Evolutionary conservation across 306 rosid species (phyloP).

Genomic region (Corylus americana): DNA sequence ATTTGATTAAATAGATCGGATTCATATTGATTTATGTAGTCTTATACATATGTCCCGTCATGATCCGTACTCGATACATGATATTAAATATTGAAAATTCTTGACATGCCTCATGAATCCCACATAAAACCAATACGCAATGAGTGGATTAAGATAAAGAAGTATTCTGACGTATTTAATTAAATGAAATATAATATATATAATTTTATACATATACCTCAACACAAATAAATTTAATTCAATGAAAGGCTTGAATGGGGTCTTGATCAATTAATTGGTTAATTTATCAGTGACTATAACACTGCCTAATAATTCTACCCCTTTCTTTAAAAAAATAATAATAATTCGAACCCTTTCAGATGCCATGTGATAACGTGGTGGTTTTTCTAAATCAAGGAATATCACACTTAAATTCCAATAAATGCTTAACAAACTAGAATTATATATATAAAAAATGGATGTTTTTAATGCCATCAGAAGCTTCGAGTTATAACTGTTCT

Average conservation of each 20-base stretch:
- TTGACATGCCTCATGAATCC: too few species aligned
- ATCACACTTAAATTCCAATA: neutral
- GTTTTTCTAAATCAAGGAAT: neutral
- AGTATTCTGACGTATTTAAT: too few species aligned
- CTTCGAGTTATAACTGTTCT: neutral
- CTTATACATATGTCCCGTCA: too few species aligned
- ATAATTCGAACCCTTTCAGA: neutral
- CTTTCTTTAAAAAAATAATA: neutral
- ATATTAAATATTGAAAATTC: too few species aligned
- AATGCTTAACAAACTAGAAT: neutral
- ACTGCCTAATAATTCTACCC: neutral
- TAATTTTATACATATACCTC: too few species aligned
- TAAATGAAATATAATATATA: too few species aligned
- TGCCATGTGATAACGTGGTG: constrained; percentile 1
- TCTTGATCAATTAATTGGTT: neutral
- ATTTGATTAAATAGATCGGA: too few species aligned
- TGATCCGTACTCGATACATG: too few species aligned
- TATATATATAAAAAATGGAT: too few species aligned
- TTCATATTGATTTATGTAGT: too few species aligned
- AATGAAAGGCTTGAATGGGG: neutral
- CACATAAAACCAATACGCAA: too few species aligned
- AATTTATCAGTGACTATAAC: neutral
- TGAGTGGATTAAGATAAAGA: too few species aligned
- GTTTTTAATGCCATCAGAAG: constrained; percentile 1
- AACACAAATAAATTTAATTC: neutral